Evolutionary conservation across 352 stramenopile genomes (phyloP).

Genomic region (Pseudoperonospora humuli): DNA sequence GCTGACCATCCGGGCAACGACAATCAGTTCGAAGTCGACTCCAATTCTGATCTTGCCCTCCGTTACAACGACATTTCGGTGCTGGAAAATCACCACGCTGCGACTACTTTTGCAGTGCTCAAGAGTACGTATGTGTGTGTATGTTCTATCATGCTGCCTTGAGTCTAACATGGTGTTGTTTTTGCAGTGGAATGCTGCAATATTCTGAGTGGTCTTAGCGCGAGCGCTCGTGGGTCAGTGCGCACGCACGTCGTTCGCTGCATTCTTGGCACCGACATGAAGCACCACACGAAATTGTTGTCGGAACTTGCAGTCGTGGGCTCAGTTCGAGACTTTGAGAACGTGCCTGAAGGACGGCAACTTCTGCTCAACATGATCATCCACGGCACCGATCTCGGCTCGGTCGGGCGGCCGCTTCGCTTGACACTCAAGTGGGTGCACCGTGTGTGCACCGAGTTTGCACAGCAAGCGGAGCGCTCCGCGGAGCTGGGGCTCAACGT

Average conservation of each 20-base stretch:
- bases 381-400: constrained; percentile 65
- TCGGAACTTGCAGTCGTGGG: constrained; percentile 38
- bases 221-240: constrained; percentile 31
- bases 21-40: constrained; percentile 87
- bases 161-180: constrained; percentile 4
- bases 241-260: constrained; percentile 63
- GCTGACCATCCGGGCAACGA: constrained; percentile 84
- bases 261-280: constrained; percentile 79
- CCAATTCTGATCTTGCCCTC: constrained; percentile 61
- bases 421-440: constrained; percentile 61
- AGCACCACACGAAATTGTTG: constrained; percentile 70
- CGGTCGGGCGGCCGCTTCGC: constrained; percentile 37
- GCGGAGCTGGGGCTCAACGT: constrained; percentile 50
- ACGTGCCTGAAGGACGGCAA: constrained; percentile 52
- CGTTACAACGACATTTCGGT: constrained; percentile 89
- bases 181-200: constrained; percentile 39
- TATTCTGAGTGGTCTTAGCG: constrained; percentile 48
- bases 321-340: constrained; percentile 44
- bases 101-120: too few relatives aligned
- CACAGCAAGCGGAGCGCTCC: constrained; percentile 45
- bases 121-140: too few relatives aligned
- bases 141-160: constrained; percentile 1
- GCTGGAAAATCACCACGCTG: too few relatives aligned
- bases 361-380: constrained; percentile 82
- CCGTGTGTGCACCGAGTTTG: too few relatives aligned